Evolutionary conservation across 257 asterid genomes (phyloP).

Genomic region (Fraxinus quadrangulata): DNA sequence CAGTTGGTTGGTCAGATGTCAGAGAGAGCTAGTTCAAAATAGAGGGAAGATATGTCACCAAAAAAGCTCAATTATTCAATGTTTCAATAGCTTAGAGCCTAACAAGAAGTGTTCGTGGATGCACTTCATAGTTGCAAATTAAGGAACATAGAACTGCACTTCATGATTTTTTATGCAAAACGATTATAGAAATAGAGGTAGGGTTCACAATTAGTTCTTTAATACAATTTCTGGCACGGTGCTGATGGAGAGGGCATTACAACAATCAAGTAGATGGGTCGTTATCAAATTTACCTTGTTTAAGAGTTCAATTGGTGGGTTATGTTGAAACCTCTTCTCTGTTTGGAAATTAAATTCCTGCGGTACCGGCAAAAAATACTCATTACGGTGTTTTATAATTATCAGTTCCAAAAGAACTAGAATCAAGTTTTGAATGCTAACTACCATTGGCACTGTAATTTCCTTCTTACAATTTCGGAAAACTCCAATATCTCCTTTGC

Average conservation of each 20-base stretch:
- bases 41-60: constrained; percentile 23
- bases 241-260: not conserved
- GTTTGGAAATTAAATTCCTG: constrained; percentile 83
- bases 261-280: constrained; percentile 8
- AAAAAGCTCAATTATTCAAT: constrained; percentile 16
- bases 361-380: constrained; percentile 14
- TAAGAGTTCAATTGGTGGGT: constrained; percentile 77
- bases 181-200: not conserved
- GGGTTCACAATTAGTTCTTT: constrained; percentile 1
- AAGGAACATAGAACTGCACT: not conserved
- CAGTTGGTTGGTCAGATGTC: constrained; percentile 50
- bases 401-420: not conserved
- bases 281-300: constrained; percentile 55
- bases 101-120: not conserved
- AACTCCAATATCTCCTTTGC: constrained; percentile 90
- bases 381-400: constrained; percentile 12
- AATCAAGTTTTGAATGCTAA: constrained; percentile 19
- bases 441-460: constrained; percentile 78
- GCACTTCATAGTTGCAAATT: not conserved
- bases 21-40: constrained; percentile 66
- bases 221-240: not conserved
- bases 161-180: not conserved
- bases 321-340: constrained; percentile 58
- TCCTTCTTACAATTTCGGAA: constrained; percentile 71
- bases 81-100: not conserved